Percentiles rank a stretch among this genome's conserved stretches.
phyloP scores from a whole-genome alignment of 176 grass and related monocot genomes.

The Juncus effusus region DNA sequence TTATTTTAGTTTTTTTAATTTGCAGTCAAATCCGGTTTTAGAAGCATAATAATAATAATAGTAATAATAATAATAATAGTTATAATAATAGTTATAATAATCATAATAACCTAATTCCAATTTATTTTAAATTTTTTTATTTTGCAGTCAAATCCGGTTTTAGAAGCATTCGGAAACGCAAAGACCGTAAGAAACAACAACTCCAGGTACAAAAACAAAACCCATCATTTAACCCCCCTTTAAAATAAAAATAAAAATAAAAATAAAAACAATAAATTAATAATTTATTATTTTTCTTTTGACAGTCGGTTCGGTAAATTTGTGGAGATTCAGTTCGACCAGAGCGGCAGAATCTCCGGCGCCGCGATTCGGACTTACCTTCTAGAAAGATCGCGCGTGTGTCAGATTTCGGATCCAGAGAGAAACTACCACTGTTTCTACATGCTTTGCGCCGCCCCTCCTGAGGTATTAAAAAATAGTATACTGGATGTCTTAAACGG shows the following conservation, averaged over 20 bases:
- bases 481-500: too few relatives aligned
- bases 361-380: slow-evolving; percentile 91
- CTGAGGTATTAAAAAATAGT: slow-evolving; percentile 44
- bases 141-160: slow-evolving; percentile 94
- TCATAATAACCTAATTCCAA: too few relatives aligned
- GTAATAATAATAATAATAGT: too few relatives aligned
- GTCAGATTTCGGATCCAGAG: slow-evolving; percentile 87
- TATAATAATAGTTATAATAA: too few relatives aligned
- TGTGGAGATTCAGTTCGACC: slow-evolving; percentile 98
- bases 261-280: slow-evolving; percentile 24
- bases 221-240: not conserved
- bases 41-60: slow-evolving; percentile 40
- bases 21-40: slow-evolving; percentile 97
- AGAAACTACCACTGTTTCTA: slow-evolving; percentile 99
- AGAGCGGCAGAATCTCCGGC: slow-evolving; percentile 75
- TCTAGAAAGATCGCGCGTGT: slow-evolving; percentile 94
- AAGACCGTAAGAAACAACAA: slow-evolving; percentile 99
- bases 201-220: slow-evolving; percentile 60
- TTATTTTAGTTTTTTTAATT: slow-evolving; percentile 16
- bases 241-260: slow-evolving; percentile 16
- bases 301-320: slow-evolving; percentile 92
- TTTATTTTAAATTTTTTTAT: slow-evolving; percentile 16
- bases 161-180: slow-evolving; percentile 99
- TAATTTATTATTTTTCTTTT: slow-evolving; percentile 22
- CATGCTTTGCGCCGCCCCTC: slow-evolving; percentile 84